Evolutionary conservation across 2,329 filamentous ascomycete species (phyloP), one percentile per base, ranked within the genome.

Genomic region (Aureobasidium mangrovei): DNA sequence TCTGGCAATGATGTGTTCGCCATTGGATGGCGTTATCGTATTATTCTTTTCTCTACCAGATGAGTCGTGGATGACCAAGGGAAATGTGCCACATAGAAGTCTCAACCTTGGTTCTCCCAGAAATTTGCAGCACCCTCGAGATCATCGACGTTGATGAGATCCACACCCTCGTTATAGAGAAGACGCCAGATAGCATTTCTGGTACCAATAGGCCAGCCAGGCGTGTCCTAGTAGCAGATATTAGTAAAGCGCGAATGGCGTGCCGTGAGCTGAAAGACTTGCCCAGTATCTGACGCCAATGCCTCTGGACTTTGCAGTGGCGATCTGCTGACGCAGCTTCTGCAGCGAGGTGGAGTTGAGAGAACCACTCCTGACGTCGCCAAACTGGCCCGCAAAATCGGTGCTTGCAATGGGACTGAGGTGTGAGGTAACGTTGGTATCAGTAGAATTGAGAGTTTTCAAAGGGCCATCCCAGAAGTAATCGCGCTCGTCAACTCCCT

Each of bases 71-170:
- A 18, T 18, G 18, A 18, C 18, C 18, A 18, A 18, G 18, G 18
- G 18, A 18, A 18, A 18, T 18, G 18, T 18, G 18, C 18, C 18
- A 18, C 18, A 18, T 18, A 18, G 18, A 18, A 18, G 18, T 18
- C 18, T 18, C 18, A 18, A 18, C 18, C 18, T 18, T 18, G 18
- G 18, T 18, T 18, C 18, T 46, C 29, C 49, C 49, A 53, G 27
- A 44, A 53, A 41, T 53, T 53, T 12, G 49, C 49, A 12, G 7
- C n/a, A 24, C 67, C 81, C 57, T 75, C 70, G 48, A 85, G 59
- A 68, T 85, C 82, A 72, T 85, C 82, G 0, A 78, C 81, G 65
- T 84, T 85, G 48, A 86, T 61, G 55, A 85, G 63, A 56, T 77
- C 77, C n/a, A 81, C 79, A 0, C 80, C 81, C 56, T 78, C 78